Percentiles rank a stretch among this genome's conserved stretches.
Conservation (phyloP, 2,329 filamentous ascomycete genomes). For the Botrytis elliptica region DNA sequence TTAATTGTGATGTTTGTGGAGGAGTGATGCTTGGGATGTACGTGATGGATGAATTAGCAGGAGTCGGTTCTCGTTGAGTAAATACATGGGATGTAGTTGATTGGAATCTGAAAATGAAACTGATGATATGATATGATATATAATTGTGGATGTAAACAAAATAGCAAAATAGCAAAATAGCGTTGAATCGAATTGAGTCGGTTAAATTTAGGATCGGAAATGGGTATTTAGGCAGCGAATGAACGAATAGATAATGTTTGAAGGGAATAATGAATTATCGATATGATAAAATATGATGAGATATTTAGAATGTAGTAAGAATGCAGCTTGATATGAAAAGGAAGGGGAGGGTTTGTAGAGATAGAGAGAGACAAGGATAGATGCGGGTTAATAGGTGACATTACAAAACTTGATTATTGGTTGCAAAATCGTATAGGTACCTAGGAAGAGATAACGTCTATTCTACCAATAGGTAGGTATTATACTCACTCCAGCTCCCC, state of each 20-base stretch:
- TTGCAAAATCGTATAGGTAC: not conserved
- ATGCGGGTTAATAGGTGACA: not conserved
- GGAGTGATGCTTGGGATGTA: not conserved
- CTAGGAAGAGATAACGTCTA: not conserved
- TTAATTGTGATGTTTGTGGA: conserved; percentile 37
- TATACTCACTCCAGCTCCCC: not conserved
- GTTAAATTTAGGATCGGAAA: not conserved
- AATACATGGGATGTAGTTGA: not conserved
- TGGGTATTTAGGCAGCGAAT: not conserved
- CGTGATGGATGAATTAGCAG: not conserved
- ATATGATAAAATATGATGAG: too few relatives aligned
- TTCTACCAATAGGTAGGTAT: not conserved
- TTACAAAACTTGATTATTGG: not conserved
- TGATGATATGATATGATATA: not conserved
- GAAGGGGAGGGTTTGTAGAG: not conserved
- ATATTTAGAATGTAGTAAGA: not conserved
- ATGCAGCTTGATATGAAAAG: not conserved
- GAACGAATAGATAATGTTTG: not conserved
- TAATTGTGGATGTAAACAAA: not conserved
- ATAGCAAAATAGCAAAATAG: not conserved
- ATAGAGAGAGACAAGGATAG: not conserved
- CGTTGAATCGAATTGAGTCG: not conserved
- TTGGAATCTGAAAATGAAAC: not conserved
- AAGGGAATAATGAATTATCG: not conserved
- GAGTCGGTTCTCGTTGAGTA: not conserved